Evolutionary conservation across 2,329 filamentous ascomycete species (phyloP).

Genomic region (Aspergillus carbonarius): DNA sequence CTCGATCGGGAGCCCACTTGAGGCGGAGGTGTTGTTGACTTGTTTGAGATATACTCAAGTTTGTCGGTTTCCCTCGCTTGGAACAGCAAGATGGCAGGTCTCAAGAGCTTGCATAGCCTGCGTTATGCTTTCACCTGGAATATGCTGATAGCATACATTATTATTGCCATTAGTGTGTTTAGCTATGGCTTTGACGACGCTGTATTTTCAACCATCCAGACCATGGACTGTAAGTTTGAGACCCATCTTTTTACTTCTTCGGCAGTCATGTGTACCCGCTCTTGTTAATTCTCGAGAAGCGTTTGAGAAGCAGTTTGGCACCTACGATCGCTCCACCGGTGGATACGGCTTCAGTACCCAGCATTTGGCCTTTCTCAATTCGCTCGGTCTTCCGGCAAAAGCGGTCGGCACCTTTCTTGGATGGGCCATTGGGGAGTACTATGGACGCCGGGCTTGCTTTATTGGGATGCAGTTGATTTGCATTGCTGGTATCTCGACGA

Average conservation of each 20-base stretch:
- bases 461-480: conserved; percentile 1
- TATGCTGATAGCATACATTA: background rate
- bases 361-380: conserved; percentile 1
- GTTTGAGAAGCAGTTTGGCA: background rate
- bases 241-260: background rate
- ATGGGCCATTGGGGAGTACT: background rate
- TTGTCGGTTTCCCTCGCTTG: background rate
- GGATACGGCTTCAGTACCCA: background rate
- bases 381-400: background rate
- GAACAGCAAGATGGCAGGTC: background rate
- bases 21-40: background rate
- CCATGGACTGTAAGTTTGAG: background rate
- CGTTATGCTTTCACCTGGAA: background rate
- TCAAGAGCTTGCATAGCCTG: background rate
- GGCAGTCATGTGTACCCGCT: background rate
- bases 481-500: background rate
- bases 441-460: background rate
- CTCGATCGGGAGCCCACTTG: background rate
- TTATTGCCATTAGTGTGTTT: background rate
- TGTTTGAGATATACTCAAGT: background rate
- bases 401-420: background rate
- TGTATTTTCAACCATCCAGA: background rate
- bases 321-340: background rate
- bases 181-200: conserved; percentile 1
- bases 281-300: background rate